A percentile compares a stretch with the other conserved stretches of the same genome.
These are phyloP conservation scores for Penicillium sp. DNA, from an alignment of 2,329 filamentous ascomycete genomes.

Conservation along the genomic window DNA sequence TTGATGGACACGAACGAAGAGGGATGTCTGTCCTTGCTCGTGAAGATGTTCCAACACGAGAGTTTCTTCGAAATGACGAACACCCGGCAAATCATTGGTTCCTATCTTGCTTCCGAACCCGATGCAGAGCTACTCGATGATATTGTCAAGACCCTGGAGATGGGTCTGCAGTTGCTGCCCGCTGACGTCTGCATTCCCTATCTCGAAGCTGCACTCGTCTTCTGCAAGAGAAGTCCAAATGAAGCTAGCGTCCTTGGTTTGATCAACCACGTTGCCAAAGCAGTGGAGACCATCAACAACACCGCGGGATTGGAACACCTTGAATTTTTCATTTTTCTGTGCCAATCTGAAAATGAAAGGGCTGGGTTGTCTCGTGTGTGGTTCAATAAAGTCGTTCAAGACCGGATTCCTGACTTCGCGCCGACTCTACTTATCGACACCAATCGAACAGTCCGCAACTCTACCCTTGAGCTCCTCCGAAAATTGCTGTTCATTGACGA, in stretches of 20 bases:
- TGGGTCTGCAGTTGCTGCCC: constrained; percentile 58
- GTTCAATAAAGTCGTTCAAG: constrained; percentile 42
- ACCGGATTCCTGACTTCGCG: constrained; percentile 54
- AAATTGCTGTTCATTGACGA: constrained; percentile 47
- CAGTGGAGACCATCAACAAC: constrained; percentile 53
- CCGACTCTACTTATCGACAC: constrained; percentile 58
- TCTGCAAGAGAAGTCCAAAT: constrained; percentile 51
- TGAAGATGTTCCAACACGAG: constrained; percentile 68
- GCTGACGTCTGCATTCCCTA: constrained; percentile 57
- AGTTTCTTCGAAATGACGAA: constrained; percentile 53
- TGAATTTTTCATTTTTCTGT: constrained; percentile 58
- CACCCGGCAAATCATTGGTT: constrained; percentile 61
- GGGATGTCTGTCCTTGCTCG: constrained; percentile 49
- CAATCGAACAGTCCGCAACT: constrained; percentile 50
- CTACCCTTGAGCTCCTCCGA: constrained; percentile 50
- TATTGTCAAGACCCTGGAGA: constrained; percentile 59
- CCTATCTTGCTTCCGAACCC: constrained; percentile 59
- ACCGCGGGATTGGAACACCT: constrained; percentile 55
- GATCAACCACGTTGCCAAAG: constrained; percentile 48
- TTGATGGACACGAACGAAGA: constrained; percentile 39
- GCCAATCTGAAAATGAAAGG: constrained; percentile 46
- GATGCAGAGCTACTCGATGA: constrained; percentile 53
- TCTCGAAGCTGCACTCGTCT: constrained; percentile 61
- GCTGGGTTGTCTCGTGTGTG: constrained; percentile 38
- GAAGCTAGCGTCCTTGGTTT: constrained; percentile 43